Percentiles rank a stretch among this genome's conserved stretches.
These are phyloP conservation scores for Yamadazyma spencermartinsiae DNA, from an alignment of 1,139 yeast genomes.

Conservation along the genomic window DNA sequence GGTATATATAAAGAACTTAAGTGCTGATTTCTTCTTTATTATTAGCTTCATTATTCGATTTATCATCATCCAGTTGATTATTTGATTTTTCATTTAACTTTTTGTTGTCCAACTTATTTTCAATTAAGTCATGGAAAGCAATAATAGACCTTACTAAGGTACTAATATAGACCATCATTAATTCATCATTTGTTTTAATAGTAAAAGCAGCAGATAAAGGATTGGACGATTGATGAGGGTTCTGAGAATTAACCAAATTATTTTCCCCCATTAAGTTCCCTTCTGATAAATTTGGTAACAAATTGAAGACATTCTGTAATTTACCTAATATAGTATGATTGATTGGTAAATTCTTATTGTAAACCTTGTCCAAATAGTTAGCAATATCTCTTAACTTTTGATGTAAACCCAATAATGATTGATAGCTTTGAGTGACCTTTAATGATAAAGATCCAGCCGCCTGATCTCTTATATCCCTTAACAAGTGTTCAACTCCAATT, in stretches of 20 bases:
- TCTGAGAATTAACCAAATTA: constrained; percentile 15
- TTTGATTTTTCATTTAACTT: constrained; percentile 43
- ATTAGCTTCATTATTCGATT: background rate
- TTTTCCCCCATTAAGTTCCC: constrained; percentile 9
- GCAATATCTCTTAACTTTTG: constrained; percentile 80
- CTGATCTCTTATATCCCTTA: constrained; percentile 93
- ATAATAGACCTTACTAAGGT: constrained; percentile 91
- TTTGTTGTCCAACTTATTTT: constrained; percentile 86
- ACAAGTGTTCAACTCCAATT: constrained; percentile 94
- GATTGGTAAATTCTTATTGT: constrained; percentile 71
- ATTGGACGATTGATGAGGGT: constrained; percentile 28
- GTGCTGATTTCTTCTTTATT: constrained; percentile 1
- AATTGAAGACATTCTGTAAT: constrained; percentile 90
- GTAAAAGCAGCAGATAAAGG: constrained; percentile 81
- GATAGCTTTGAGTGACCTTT: constrained; percentile 83
- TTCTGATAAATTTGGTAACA: constrained; percentile 74
- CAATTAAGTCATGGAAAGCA: constrained; percentile 95
- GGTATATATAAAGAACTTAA: background rate
- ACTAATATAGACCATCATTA: constrained; percentile 90
- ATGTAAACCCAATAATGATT: constrained; percentile 83
- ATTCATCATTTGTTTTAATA: constrained; percentile 89
- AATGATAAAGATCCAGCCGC: constrained; percentile 93
- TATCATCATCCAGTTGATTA: background rate
- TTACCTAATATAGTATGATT: constrained; percentile 91
- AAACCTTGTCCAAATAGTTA: constrained; percentile 73